A percentile compares a stretch with the other conserved stretches of the same genome.
These are phyloP conservation scores for Spatholobus suberectus DNA, from an alignment of 306 rosid genomes.

Conservation along the genomic window DNA sequence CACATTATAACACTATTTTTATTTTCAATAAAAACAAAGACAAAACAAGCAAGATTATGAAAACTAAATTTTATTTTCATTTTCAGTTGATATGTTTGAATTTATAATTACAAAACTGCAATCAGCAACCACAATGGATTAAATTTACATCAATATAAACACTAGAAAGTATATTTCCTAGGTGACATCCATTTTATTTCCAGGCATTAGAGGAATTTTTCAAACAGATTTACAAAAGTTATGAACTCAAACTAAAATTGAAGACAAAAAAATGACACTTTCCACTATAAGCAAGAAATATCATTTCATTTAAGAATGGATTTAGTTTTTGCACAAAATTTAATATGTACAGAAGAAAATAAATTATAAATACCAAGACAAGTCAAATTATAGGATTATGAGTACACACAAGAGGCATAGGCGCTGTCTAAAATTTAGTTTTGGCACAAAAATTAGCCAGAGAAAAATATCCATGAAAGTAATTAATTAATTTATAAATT, in stretches of 20 bases:
- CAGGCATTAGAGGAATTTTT: neutral
- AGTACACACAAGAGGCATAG: constrained; percentile 53
- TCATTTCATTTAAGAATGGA: neutral
- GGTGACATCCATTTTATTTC: neutral
- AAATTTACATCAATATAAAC: constrained; percentile 4
- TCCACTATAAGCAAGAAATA: neutral
- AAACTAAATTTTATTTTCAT: neutral
- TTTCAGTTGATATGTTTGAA: neutral
- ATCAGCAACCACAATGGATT: neutral
- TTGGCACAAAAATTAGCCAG: constrained; percentile 16
- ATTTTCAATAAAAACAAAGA: neutral
- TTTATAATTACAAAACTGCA: neutral
- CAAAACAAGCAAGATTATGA: neutral
- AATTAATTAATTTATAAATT: neutral
- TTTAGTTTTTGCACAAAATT: neutral
- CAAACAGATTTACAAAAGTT: neutral
- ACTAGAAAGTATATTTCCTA: neutral
- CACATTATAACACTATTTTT: neutral
- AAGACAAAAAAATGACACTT: neutral
- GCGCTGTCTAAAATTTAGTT: constrained; percentile 60
- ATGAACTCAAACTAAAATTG: constrained; percentile 8
- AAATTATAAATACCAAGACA: constrained; percentile 10
- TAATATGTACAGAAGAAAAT: neutral
- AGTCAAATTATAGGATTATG: constrained; percentile 24
- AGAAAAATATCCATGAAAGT: neutral